Conservation (phyloP, 371 early-diverging fungal species). For the Mortierella sp. region DNA sequence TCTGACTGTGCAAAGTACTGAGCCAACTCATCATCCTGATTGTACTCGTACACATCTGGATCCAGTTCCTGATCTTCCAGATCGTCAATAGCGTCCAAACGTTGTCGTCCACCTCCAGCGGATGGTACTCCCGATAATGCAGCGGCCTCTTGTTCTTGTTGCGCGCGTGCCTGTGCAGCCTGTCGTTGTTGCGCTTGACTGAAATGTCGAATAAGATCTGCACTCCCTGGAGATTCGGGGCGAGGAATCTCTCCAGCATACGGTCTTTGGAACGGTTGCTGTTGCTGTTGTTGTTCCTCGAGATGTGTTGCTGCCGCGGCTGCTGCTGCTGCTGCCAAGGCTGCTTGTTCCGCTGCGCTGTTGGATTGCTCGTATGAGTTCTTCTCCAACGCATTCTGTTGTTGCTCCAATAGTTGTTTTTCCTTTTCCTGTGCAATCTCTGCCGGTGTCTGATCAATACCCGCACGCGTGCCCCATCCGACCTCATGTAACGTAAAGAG, state of each 20-base stretch:
- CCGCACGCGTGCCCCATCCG: conserved; percentile 81
- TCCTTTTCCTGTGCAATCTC: conserved; percentile 44
- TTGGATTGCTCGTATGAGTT: conserved; percentile 16
- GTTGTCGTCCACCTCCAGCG: background rate
- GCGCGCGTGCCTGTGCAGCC: conserved; percentile 17
- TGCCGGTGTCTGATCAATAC: conserved; percentile 54
- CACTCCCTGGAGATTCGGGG: conserved; percentile 36
- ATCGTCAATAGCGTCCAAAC: conserved; percentile 10
- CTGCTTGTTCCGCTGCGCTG: conserved; percentile 39
- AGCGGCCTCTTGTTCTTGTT: conserved; percentile 11
- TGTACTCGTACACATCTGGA: conserved; percentile 46
- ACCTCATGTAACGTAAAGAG: conserved; percentile 77
- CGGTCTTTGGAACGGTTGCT: conserved; percentile 10
- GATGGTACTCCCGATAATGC: too few relatives aligned
- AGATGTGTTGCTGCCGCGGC: conserved; percentile 28
- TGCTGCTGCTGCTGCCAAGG: conserved; percentile 42
- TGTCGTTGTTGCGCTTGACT: conserved; percentile 48
- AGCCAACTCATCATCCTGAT: conserved; percentile 48
- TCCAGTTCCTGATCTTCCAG: conserved; percentile 6
- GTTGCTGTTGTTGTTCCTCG: conserved; percentile 27
- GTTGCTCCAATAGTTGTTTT: conserved; percentile 18
- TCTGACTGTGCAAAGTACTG: conserved; percentile 53
- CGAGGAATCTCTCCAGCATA: conserved; percentile 27
- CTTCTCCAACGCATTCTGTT: conserved; percentile 24
- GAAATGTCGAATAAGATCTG: conserved; percentile 50